A percentile compares a stretch with the other conserved stretches of the same genome.
These are phyloP conservation scores for Penicillium sclerotigenum DNA, from an alignment of 2,329 filamentous ascomycete genomes.

Conservation along the genomic window DNA sequence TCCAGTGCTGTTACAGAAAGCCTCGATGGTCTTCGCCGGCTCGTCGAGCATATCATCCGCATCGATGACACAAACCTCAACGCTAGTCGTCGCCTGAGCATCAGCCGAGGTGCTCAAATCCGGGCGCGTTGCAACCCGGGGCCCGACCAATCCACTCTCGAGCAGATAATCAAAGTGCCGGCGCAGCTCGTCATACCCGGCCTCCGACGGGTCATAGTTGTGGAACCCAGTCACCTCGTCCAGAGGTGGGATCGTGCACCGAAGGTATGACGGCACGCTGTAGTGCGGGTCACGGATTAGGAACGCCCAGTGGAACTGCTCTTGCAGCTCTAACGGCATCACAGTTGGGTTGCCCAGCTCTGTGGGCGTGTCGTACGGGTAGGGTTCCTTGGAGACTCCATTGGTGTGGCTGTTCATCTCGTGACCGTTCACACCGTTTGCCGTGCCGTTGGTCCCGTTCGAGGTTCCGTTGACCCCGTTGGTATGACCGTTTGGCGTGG, in stretches of 20 bases:
- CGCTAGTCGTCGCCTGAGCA: background rate
- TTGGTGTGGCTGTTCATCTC: constrained; percentile 9
- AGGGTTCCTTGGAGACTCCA: constrained; percentile 43
- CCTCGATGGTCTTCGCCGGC: constrained; percentile 69
- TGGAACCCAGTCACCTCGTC: constrained; percentile 78
- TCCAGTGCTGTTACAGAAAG: constrained; percentile 78
- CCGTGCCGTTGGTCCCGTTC: constrained; percentile 5
- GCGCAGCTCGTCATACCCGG: constrained; percentile 85
- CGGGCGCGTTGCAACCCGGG: constrained; percentile 52
- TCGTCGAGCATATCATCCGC: constrained; percentile 91
- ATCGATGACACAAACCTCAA: constrained; percentile 78
- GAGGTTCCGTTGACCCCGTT: constrained; percentile 10
- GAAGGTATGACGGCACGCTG: constrained; percentile 89
- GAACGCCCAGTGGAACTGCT: constrained; percentile 89
- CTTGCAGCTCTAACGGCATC: constrained; percentile 69
- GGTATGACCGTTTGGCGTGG: constrained; percentile 15
- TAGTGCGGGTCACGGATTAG: constrained; percentile 92
- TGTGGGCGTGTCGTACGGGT: constrained; percentile 56
- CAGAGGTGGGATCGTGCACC: constrained; percentile 87
- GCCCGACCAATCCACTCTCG: constrained; percentile 66
- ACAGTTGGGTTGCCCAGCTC: constrained; percentile 80
- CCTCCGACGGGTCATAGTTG: constrained; percentile 81
- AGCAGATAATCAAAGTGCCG: constrained; percentile 82
- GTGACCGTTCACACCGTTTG: constrained; percentile 6
- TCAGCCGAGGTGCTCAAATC: constrained; percentile 30